Conservation (phyloP, 2,329 filamentous ascomycete species). For the Teratosphaeriaceae sp. region DNA sequence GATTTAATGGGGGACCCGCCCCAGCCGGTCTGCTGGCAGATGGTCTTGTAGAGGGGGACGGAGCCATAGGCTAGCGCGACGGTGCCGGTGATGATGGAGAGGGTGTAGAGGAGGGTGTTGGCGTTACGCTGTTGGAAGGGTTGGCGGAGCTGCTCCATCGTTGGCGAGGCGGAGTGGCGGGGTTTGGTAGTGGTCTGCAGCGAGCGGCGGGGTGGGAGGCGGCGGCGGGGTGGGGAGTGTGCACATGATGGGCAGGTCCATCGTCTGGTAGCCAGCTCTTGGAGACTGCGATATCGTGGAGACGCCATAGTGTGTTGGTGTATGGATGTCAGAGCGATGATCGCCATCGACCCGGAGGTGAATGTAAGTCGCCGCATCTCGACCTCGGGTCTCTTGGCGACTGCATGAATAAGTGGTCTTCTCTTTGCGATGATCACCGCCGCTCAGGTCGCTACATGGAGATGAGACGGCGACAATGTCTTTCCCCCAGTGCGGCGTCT, state of each 20-base stretch:
- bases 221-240: slow-evolving; percentile 4
- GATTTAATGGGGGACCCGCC: slow-evolving; percentile 87
- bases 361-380: slow-evolving; percentile 9
- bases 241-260: slow-evolving; percentile 20
- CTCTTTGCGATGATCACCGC: too few relatives aligned
- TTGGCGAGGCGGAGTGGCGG: slow-evolving; percentile 34
- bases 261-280: slow-evolving; percentile 20
- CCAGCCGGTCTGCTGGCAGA: slow-evolving; percentile 83
- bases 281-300: slow-evolving; percentile 22
- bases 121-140: slow-evolving; percentile 62
- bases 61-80: slow-evolving; percentile 76
- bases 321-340: background rate
- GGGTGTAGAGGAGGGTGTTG: slow-evolving; percentile 63
- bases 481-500: slow-evolving; percentile 36
- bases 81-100: slow-evolving; percentile 72
- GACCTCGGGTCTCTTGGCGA: too few relatives aligned
- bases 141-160: slow-evolving; percentile 59
- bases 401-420: too few relatives aligned
- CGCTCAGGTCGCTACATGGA: too few relatives aligned
- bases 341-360: slow-evolving; percentile 14
- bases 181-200: slow-evolving; percentile 20
- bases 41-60: slow-evolving; percentile 85
- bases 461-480: slow-evolving; percentile 22
- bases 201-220: slow-evolving; percentile 9
- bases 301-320: slow-evolving; percentile 20